These are phyloP conservation scores for Lecanicillium sp. DNA, from an alignment of 2,329 filamentous ascomycete species.

Conservation along the genomic window DNA sequence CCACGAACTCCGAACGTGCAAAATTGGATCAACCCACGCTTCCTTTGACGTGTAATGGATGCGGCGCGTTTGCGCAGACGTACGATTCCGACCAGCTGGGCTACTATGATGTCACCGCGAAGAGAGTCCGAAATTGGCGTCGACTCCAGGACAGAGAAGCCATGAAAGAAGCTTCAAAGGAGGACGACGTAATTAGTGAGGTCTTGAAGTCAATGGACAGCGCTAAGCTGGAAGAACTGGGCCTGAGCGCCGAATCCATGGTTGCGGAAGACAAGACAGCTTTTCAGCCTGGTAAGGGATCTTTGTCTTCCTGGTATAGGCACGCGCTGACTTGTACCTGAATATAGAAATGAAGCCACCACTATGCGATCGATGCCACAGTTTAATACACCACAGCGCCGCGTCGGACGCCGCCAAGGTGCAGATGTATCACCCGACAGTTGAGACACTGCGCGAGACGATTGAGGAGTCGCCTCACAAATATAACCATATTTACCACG, in stretches of 20 bases:
- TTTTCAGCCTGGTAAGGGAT: constrained; percentile 13
- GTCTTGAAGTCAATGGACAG: constrained; percentile 34
- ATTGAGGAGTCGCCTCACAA: constrained; percentile 83
- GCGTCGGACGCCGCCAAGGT: constrained; percentile 36
- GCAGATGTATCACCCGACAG: constrained; percentile 70
- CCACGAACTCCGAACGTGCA: neutral
- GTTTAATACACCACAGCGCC: constrained; percentile 65
- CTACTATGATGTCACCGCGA: constrained; percentile 46
- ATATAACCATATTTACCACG: constrained; percentile 90
- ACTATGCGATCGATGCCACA: constrained; percentile 82
- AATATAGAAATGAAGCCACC: constrained; percentile 33
- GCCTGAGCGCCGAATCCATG: constrained; percentile 34
- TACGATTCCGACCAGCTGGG: constrained; percentile 41
- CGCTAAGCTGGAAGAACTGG: constrained; percentile 33
- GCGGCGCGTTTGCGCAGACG: constrained; percentile 56
- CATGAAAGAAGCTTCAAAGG: constrained; percentile 15
- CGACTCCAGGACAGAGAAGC: constrained; percentile 13
- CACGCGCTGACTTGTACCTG: neutral
- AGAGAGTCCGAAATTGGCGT: constrained; percentile 40
- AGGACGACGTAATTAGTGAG: constrained; percentile 39
- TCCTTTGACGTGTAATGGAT: constrained; percentile 53
- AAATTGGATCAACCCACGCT: constrained; percentile 22
- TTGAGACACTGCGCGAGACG: constrained; percentile 74
- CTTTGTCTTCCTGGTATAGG: too few relatives aligned
- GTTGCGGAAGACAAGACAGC: constrained; percentile 16